Conservation (phyloP, 495 filamentous ascomycete genomes). For the Xylaria venustula region DNA sequence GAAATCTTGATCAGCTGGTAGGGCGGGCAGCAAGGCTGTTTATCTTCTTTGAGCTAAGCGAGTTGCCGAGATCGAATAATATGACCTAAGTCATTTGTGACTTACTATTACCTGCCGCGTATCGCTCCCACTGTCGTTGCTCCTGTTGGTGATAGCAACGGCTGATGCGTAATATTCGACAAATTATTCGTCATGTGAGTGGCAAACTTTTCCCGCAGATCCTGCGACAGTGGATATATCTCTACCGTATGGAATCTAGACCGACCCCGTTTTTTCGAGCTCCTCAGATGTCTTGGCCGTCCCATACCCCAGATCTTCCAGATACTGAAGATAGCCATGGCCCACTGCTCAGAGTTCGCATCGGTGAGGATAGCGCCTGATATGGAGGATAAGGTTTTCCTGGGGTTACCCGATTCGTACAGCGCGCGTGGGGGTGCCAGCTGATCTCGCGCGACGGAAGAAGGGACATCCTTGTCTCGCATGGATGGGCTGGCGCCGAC, state of each 20-base stretch:
- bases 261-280: background rate
- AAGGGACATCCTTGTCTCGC: background rate
- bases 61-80: no score
- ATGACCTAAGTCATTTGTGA: no score
- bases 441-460: no score
- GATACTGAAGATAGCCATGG: background rate
- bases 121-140: no score
- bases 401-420: slow-evolving; percentile 1
- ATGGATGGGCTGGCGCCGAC: no score
- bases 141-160: no score
- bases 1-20: no score
- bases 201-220: background rate
- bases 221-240: background rate
- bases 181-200: background rate
- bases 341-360: slow-evolving; percentile 1
- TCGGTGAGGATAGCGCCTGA: background rate
- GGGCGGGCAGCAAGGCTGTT: no score
- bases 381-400: slow-evolving; percentile 3
- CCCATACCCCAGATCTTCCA: background rate
- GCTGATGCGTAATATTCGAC: no score
- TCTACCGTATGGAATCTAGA: background rate
- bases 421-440: slow-evolving; percentile 5
- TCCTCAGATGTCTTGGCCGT: background rate
- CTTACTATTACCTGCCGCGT: no score
- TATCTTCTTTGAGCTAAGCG: no score